Base-by-base conservation (phyloP, 2,329 filamentous ascomycete species). In the Fusarium xylarioides region DNA sequence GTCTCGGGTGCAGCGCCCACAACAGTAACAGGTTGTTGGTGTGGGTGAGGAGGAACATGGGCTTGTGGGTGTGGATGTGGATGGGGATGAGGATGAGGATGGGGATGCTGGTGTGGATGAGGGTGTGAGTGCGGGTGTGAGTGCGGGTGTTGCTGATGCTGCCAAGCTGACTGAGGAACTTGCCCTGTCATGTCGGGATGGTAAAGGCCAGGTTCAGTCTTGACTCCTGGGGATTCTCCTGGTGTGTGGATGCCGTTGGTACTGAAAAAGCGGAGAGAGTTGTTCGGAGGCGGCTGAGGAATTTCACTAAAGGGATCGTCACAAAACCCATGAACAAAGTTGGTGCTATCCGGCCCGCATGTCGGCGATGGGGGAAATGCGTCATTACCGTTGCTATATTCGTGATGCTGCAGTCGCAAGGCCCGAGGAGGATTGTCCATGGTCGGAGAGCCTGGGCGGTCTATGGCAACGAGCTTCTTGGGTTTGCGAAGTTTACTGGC, bases 261-360 rank as follows among this genome's bases (percentile, higher is more conserved):
- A 46, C 74, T 77, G 71, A 80, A 82, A 71, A 77, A 82, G 40
- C 76, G 78, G 74, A 79, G 66, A 28, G 73, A 72, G 38, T 75
- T 60, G 64, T 68, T 58, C 38, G 64, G 71, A n/a, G 62, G 73
- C n/a, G 77, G 74, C 19, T 78, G 71, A 9, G 79, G 67, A 34
- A 77, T 73, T 43, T 82, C 82, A 57, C 68, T 73, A 72, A 84
- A 84, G 2, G 83, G 83, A 59, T 84, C 83, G 37, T 84, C 82
- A 50, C 77, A 80, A 63, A 76, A 80, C 28, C 82, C 82, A 50
- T 80, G 78, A 26, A 83, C 76, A 67, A 84, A 84, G 54, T 65
- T 76, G 61, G 68, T 71, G 64, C 68, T 61, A 55, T 75, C 70
- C 21, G 77, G 74, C 46, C 81, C 70, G 60, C 79, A 74, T 50